Evolutionary conservation across 73 alveolate species (phyloP), one percentile per base, ranked within the genome.

Genomic region (Durusdinium trenchii): DNA sequence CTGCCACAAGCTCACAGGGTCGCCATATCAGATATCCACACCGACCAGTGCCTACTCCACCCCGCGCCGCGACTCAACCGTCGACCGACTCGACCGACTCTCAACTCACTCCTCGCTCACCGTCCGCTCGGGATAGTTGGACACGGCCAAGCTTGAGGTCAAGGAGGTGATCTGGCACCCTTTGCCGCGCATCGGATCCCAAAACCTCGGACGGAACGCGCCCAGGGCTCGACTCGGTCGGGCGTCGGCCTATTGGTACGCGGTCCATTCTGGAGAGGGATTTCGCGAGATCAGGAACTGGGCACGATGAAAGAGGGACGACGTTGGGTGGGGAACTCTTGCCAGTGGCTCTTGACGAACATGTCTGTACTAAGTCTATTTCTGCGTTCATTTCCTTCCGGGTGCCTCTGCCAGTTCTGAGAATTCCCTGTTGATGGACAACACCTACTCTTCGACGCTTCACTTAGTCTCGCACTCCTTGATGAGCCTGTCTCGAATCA

Each of bases 131-230:
- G 98, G 98, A 50, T 91, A 91, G 98, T 91, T 91, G 62, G 98
- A 91, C 51, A 91, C 98, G 46, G 98, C 98, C 89, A 91, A 48
- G 67, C 30, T 6, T 18, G 99, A 94, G 78, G 82, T 94, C 67
- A 94, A 20, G 82, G 99, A 94, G 54, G 94, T 76, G 64, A 94
- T 94, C 99, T 94, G 99, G 52, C 99, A 94, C 50, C 99, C 99
- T 43, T 94, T 94, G 92, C 91, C 99, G 36, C 99, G 99, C 99
- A 94, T 94, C 20, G 99, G 99, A 94, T 94, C 99, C 99, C 99
- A 94, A 46, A 94, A 94, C 99, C 98, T 91, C 78, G 36, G 51
- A 10, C 47, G 38, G 91, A 47, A 16, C n/a, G 5, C 10, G 16
- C 51, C 3, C 85, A 73, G 36, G 85, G 52, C 6, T n/a, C n/a